These are phyloP conservation scores for Ogataea neopini DNA, from an alignment of 805 yeast species.

Conservation along the genomic window DNA sequence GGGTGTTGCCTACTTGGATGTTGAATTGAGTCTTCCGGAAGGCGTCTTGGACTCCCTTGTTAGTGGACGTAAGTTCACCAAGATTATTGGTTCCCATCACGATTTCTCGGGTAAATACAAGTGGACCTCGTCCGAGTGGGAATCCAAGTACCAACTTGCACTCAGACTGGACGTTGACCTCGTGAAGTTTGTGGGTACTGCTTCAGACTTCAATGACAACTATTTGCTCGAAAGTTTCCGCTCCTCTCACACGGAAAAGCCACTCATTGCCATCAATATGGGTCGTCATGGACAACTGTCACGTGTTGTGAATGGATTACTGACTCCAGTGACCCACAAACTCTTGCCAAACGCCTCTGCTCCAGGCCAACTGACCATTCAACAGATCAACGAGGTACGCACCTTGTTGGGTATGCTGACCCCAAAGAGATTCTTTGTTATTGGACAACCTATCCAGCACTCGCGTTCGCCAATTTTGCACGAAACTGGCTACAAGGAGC, in stretches of 20 bases:
- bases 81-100: slow-evolving; percentile 81
- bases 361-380: slow-evolving; percentile 73
- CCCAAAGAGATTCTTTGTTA: slow-evolving; percentile 63
- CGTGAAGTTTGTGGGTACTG: slow-evolving; percentile 82
- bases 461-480: slow-evolving; percentile 90
- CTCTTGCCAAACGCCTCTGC: slow-evolving; percentile 71
- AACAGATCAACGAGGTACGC: slow-evolving; percentile 59
- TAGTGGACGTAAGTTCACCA: slow-evolving; percentile 57
- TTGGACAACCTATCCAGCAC: slow-evolving; percentile 81
- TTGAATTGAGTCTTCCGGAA: slow-evolving; percentile 71
- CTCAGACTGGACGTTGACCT: slow-evolving; percentile 64
- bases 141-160: slow-evolving; percentile 67
- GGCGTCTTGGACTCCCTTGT: slow-evolving; percentile 53
- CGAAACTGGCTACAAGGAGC: slow-evolving; percentile 69
- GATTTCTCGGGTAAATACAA: slow-evolving; percentile 61
- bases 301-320: slow-evolving; percentile 66
- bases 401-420: slow-evolving; percentile 62
- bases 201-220: slow-evolving; percentile 66
- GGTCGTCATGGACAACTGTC: slow-evolving; percentile 76
- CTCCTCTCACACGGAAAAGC: slow-evolving; percentile 49
- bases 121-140: slow-evolving; percentile 79
- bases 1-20: slow-evolving; percentile 80
- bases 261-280: slow-evolving; percentile 84
- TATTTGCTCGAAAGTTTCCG: slow-evolving; percentile 71
- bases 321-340: slow-evolving; percentile 85